phyloP scores from a whole-genome alignment of 768 basidiomycete genomes.

The Podaxis sp. region DNA sequence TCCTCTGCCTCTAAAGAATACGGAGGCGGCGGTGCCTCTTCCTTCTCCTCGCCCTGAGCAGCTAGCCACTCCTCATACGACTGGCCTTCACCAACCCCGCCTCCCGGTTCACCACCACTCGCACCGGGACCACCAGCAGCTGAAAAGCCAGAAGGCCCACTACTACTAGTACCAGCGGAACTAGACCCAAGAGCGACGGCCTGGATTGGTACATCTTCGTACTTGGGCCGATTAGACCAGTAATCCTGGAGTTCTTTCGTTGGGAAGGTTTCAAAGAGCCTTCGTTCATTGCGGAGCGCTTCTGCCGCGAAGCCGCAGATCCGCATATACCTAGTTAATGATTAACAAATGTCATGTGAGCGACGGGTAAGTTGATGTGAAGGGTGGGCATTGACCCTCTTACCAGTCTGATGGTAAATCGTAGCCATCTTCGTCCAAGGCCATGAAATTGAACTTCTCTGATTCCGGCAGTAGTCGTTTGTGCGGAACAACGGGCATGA shows the following conservation, averaged over 20 bases:
- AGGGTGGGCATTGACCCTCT: conserved; percentile 19
- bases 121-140: conserved; percentile 15
- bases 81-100: conserved; percentile 17
- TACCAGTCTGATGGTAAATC: conserved; percentile 80
- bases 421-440: conserved; percentile 74
- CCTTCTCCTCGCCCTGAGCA: conserved; percentile 36
- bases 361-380: conserved; percentile 3
- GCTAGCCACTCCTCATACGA: conserved; percentile 48
- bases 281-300: conserved; percentile 59
- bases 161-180: conserved; percentile 6
- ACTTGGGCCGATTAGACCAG: conserved; percentile 60
- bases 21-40: conserved; percentile 64
- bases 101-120: not conserved
- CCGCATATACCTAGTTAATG: conserved; percentile 61
- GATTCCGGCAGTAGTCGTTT: conserved; percentile 57
- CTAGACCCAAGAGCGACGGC: conserved; percentile 29
- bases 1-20: conserved; percentile 54
- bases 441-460: conserved; percentile 58
- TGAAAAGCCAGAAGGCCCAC: conserved; percentile 8
- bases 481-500: conserved; percentile 66
- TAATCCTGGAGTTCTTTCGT: conserved; percentile 72
- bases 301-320: conserved; percentile 71
- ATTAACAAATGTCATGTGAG: not conserved
- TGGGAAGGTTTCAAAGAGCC: conserved; percentile 59
- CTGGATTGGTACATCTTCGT: conserved; percentile 37